These are phyloP conservation scores for Pittosporum tobira DNA, from an alignment of 129 eudicot genomes.

Conservation along the genomic window DNA sequence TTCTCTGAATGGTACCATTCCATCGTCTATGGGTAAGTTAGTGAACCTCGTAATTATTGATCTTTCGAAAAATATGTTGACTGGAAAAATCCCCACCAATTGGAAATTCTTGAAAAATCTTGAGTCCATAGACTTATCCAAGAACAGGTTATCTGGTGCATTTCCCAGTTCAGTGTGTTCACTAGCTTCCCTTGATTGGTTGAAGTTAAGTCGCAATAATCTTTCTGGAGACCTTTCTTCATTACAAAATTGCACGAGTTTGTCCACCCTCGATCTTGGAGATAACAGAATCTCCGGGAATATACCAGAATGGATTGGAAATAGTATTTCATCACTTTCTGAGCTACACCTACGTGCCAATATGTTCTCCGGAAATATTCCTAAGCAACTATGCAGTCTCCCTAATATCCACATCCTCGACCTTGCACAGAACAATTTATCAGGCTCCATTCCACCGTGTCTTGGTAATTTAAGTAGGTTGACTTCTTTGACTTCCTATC, in stretches of 20 bases:
- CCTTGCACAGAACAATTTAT: conserved; percentile 6
- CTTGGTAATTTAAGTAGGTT: conserved; percentile 7
- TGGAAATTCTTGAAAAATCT: background rate
- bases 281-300: conserved; percentile 10
- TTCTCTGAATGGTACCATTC: conserved; percentile 6
- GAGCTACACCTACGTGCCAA: conserved; percentile 2
- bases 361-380: background rate
- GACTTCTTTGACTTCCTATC: background rate
- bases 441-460: conserved; percentile 4
- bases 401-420: conserved; percentile 15
- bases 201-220: conserved; percentile 10
- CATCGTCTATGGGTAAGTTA: conserved; percentile 1
- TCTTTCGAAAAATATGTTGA: conserved; percentile 2
- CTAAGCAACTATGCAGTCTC: too few relatives aligned
- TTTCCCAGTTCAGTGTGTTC: background rate
- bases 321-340: background rate
- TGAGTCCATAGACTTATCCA: background rate
- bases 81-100: conserved; percentile 4
- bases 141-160: background rate
- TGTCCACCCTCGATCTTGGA: conserved; percentile 11
- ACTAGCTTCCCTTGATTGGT: background rate
- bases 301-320: conserved; percentile 8
- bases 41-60: background rate
- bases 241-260: background rate
- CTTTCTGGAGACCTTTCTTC: conserved; percentile 16